These are phyloP conservation scores for Penicillium samsonianum DNA, from an alignment of 495 filamentous ascomycete species.

Conservation along the genomic window DNA sequence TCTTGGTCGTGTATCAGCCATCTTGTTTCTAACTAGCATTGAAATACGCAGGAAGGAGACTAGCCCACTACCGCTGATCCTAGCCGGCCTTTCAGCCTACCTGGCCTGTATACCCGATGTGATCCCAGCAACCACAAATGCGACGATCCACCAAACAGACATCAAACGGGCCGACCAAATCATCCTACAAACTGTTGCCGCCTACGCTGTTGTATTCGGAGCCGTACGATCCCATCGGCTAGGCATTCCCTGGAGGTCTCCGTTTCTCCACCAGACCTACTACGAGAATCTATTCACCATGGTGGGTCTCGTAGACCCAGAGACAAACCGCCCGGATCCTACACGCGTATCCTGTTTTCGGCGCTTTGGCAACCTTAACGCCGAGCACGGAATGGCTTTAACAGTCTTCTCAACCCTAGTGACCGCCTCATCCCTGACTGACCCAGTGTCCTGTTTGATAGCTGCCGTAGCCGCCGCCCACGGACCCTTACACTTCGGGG, in stretches of 20 bases:
- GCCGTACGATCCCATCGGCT: constrained; percentile 33
- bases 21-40: background rate
- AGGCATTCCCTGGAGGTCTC: constrained; percentile 22
- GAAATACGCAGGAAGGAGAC: constrained; percentile 19
- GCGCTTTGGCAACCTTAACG: constrained; percentile 36
- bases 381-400: constrained; percentile 40
- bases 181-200: constrained; percentile 31
- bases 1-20: background rate
- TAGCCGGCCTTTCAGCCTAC: constrained; percentile 38
- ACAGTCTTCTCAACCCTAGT: constrained; percentile 37
- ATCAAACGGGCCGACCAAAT: constrained; percentile 23
- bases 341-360: constrained; percentile 34
- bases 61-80: constrained; percentile 33
- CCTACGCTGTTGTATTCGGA: constrained; percentile 37
- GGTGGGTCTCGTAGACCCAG: constrained; percentile 28
- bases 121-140: constrained; percentile 25
- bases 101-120: constrained; percentile 26
- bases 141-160: constrained; percentile 33
- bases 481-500: constrained; percentile 60
- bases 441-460: constrained; percentile 46
- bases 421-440: constrained; percentile 37
- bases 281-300: constrained; percentile 41
- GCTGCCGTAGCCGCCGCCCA: constrained; percentile 51
- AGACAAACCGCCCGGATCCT: constrained; percentile 21
- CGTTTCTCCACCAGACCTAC: constrained; percentile 26